phyloP scores from a whole-genome alignment of 2,329 filamentous ascomycete species.

The Nigrospora osmanthi region DNA sequence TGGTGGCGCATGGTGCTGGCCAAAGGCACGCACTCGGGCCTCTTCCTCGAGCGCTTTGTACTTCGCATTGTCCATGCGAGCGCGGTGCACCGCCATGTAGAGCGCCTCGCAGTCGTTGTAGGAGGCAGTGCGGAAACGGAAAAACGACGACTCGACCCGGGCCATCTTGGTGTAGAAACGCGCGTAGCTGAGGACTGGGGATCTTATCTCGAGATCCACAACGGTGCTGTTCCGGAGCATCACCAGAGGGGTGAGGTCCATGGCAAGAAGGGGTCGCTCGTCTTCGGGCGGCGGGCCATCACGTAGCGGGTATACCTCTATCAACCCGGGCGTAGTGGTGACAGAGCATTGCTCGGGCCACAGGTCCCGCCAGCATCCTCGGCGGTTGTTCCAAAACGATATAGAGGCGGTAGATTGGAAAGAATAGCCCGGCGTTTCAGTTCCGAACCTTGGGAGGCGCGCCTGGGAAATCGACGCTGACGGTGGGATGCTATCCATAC shows the following conservation, averaged over 20 bases:
- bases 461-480: slow-evolving; percentile 78
- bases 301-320: slow-evolving; percentile 46
- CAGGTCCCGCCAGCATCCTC: slow-evolving; percentile 53
- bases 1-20: slow-evolving; percentile 38
- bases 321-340: slow-evolving; percentile 47
- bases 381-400: slow-evolving; percentile 55
- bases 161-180: slow-evolving; percentile 57
- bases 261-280: slow-evolving; percentile 48
- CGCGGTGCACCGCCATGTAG: slow-evolving; percentile 80
- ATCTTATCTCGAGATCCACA: slow-evolving; percentile 89
- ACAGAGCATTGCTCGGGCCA: slow-evolving; percentile 44
- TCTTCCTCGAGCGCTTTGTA: slow-evolving; percentile 65
- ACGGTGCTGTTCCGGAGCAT: slow-evolving; percentile 85
- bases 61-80: slow-evolving; percentile 86
- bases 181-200: slow-evolving; percentile 59
- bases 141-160: slow-evolving; percentile 59
- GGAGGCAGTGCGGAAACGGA: slow-evolving; percentile 81
- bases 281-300: slow-evolving; percentile 26
- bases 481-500: slow-evolving; percentile 53
- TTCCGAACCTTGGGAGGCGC: slow-evolving; percentile 40
- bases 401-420: slow-evolving; percentile 45
- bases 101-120: slow-evolving; percentile 72
- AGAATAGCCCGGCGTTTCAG: slow-evolving; percentile 31
- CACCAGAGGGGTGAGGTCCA: slow-evolving; percentile 87
- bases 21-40: slow-evolving; percentile 66